Conservation (phyloP, 352 stramenopile species). For the Globisporangium mamillatum region DNA sequence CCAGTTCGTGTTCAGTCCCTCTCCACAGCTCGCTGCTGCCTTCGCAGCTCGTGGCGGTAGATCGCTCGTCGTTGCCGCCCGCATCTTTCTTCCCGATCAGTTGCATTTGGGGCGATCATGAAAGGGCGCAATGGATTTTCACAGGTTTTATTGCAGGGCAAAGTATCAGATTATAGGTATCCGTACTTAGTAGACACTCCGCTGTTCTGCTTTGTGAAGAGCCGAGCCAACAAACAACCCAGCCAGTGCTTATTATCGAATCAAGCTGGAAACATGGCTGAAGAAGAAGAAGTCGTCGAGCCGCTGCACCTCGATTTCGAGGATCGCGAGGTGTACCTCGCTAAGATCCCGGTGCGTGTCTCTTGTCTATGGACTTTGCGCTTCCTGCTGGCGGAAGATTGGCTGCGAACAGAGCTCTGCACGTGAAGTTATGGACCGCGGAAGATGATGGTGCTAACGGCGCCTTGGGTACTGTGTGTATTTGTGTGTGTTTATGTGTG, state of each 20-base stretch:
- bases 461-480: neutral
- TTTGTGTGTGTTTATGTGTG: constrained; percentile 6
- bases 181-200: neutral
- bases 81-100: neutral
- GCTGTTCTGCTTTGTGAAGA: neutral
- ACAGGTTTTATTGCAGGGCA: no score
- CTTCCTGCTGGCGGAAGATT: neutral
- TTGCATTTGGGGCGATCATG: neutral
- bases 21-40: neutral
- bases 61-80: neutral
- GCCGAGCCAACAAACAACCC: neutral
- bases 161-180: neutral
- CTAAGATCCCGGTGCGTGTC: constrained; percentile 72
- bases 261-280: constrained; percentile 41
- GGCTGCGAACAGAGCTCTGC: neutral
- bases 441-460: neutral
- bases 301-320: constrained; percentile 84
- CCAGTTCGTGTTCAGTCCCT: constrained; percentile 44
- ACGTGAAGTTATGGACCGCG: neutral
- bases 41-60: neutral
- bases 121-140: neutral
- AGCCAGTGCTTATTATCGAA: constrained; percentile 6
- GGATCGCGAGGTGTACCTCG: constrained; percentile 85
- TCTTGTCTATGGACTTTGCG: neutral
- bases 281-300: constrained; percentile 90